These are phyloP conservation scores for Kickxella alabastrina DNA, from an alignment of 192 early-diverging fungal species.

Conservation along the genomic window DNA sequence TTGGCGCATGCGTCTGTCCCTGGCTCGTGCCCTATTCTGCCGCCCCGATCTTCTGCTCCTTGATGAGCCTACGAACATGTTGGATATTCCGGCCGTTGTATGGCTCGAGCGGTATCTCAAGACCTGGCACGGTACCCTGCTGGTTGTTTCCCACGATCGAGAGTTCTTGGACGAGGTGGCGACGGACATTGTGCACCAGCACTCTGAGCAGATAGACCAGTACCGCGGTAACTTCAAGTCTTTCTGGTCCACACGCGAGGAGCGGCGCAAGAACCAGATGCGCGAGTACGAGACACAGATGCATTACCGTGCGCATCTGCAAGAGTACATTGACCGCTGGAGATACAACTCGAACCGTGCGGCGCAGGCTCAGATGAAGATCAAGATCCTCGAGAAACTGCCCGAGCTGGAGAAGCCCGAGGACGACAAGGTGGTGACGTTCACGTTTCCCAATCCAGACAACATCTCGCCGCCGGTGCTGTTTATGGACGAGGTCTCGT, in stretches of 20 bases:
- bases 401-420: slow-evolving; percentile 86
- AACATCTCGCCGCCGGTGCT: slow-evolving; percentile 93
- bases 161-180: slow-evolving; percentile 96
- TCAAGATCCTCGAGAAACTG: slow-evolving; percentile 97
- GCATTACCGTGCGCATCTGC: slow-evolving; percentile 89
- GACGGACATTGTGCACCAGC: slow-evolving; percentile 95
- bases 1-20: slow-evolving; percentile 98
- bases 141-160: slow-evolving; percentile 98
- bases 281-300: slow-evolving; percentile 97
- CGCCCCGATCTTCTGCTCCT: slow-evolving; percentile 87
- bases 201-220: slow-evolving; percentile 87
- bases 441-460: slow-evolving; percentile 92
- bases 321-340: slow-evolving; percentile 99
- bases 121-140: slow-evolving; percentile 84
- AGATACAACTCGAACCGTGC: slow-evolving; percentile 97
- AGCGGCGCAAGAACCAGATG: slow-evolving; percentile 84
- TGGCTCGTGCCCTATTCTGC: slow-evolving; percentile 96
- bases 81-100: slow-evolving; percentile 95
- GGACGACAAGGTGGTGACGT: slow-evolving; percentile 72
- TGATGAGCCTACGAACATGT: slow-evolving; percentile 91
- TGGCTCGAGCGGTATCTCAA: slow-evolving; percentile 96
- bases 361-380: slow-evolving; percentile 95
- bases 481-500: slow-evolving; percentile 88
- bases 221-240: slow-evolving; percentile 94
- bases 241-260: slow-evolving; percentile 85